Conservation (phyloP, 2,329 filamentous ascomycete genomes). For the Chaetomium sp. region DNA sequence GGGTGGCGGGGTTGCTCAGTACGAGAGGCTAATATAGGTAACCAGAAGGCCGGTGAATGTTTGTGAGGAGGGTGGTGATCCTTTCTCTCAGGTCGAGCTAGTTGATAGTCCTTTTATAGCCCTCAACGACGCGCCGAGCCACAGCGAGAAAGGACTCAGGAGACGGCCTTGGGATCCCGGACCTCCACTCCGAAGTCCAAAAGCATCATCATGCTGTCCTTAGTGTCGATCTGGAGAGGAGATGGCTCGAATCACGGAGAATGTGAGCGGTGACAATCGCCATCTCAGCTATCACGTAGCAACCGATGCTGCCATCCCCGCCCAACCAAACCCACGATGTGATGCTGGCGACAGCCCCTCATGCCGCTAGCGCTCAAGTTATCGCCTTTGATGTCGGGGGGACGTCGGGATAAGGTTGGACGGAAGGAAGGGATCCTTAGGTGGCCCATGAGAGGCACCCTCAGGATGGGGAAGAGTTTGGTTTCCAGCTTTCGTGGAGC, state of each 20-base stretch:
- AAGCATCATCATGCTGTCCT: slow-evolving; percentile 2
- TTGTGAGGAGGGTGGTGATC: background rate
- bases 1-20: slow-evolving; percentile 2
- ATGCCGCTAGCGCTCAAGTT: background rate
- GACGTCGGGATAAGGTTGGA: slow-evolving; percentile 15
- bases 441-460: background rate
- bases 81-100: background rate
- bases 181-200: background rate
- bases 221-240: background rate
- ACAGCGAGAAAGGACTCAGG: background rate
- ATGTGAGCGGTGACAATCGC: background rate
- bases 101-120: background rate
- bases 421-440: slow-evolving; percentile 7
- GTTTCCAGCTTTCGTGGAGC: background rate
- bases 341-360: background rate
- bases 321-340: background rate
- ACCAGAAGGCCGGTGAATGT: background rate
- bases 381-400: background rate
- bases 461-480: background rate
- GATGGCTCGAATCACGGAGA: background rate
- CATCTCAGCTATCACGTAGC: slow-evolving; percentile 16
- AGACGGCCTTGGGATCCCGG: background rate
- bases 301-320: slow-evolving; percentile 23
- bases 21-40: background rate
- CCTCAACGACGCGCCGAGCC: background rate